Conservation (phyloP, 192 early-diverging fungal species). For the Linnemannia schmuckeri region DNA sequence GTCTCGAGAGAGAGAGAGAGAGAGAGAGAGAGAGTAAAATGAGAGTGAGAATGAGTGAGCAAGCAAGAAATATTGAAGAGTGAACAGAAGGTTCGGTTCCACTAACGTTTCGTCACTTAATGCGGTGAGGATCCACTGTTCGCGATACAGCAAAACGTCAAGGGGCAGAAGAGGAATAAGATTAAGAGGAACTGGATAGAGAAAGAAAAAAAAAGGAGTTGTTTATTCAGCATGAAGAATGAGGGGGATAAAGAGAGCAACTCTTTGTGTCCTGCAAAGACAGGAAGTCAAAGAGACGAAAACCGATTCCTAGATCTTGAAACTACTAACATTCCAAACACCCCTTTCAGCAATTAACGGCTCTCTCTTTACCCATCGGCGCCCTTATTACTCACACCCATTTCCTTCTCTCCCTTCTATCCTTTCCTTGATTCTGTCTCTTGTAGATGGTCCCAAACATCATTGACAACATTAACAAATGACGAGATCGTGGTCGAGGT, state of each 20-base stretch:
- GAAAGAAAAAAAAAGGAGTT: neutral
- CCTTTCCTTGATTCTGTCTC: neutral
- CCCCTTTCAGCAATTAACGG: neutral
- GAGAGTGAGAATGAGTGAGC: no score
- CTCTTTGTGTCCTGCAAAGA: no score
- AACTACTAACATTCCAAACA: neutral
- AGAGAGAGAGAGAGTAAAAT: no score
- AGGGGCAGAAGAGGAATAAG: no score
- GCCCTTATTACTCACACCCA: neutral
- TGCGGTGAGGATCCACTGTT: no score
- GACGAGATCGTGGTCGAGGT: constrained; percentile 51
- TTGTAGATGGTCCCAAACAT: constrained; percentile 61
- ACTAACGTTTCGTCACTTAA: no score
- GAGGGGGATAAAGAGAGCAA: neutral
- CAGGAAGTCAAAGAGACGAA: no score
- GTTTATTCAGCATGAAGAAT: neutral
- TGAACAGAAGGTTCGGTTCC: no score
- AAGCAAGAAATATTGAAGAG: no score
- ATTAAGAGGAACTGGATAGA: no score
- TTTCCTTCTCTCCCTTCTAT: neutral
- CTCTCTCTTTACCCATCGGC: neutral
- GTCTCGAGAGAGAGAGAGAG: no score
- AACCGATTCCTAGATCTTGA: neutral
- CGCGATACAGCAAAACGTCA: no score
- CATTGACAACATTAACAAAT: constrained; percentile 56